These are phyloP conservation scores for Syzygium syzygioides DNA, from an alignment of 441 rosid genomes.

Conservation along the genomic window DNA sequence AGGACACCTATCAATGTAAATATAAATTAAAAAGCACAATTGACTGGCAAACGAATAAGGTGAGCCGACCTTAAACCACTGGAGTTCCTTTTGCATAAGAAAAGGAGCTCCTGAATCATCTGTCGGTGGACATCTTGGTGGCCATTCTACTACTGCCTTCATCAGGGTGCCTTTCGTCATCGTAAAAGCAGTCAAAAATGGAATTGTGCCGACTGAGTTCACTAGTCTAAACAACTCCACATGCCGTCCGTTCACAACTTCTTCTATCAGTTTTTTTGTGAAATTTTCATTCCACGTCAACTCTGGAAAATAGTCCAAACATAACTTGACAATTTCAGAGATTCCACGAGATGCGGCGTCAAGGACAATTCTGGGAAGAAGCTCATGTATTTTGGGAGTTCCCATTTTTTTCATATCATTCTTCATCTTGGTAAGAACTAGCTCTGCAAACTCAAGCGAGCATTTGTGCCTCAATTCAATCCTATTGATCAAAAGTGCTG, in stretches of 20 bases:
- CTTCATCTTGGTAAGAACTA: not conserved
- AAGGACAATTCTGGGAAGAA: not conserved
- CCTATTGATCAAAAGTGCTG: no score
- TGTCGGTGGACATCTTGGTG: not conserved
- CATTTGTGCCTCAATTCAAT: no score
- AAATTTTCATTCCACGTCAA: not conserved
- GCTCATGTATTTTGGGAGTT: not conserved
- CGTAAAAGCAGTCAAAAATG: not conserved
- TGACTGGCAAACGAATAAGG: no score
- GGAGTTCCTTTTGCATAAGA: not conserved
- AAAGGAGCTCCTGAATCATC: not conserved
- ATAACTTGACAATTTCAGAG: not conserved
- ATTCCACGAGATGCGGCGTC: not conserved
- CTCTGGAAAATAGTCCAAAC: not conserved
- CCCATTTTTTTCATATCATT: fast-evolving
- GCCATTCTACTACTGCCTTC: not conserved
- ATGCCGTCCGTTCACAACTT: not conserved
- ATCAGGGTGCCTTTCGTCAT: not conserved
- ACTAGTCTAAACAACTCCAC: not conserved
- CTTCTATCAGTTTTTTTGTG: no score
- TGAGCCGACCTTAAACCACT: not conserved
- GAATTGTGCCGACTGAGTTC: not conserved
- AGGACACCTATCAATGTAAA: not conserved
- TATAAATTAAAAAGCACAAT: not conserved
- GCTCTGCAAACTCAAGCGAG: not conserved